Evolutionary conservation across 2,329 filamentous ascomycete species (phyloP), one percentile per base, ranked within the genome.

Genomic region (Zalaria obscura): DNA sequence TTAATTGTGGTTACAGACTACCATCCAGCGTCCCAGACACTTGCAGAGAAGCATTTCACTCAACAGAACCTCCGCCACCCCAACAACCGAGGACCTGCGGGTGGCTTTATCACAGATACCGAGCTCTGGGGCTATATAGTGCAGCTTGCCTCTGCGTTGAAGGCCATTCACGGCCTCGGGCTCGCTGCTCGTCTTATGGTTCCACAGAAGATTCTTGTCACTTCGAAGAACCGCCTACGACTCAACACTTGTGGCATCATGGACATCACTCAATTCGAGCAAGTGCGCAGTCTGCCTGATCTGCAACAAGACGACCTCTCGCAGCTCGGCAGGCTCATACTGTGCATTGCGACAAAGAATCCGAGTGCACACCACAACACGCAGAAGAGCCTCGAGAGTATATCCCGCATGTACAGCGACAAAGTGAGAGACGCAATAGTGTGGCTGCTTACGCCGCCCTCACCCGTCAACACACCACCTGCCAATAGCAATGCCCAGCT

Each of bases 1-100:
- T 72, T 98, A 41, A 82, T 98, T 38, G 83, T 98, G 54, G 87
- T 93, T 25, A 91, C 86, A 47, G 86, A 93, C 58, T 98, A 94
- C 55, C 84, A 91, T 54, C 89, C 91, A 1, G 70, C 91, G 18
- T 85, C 89, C 2, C 93, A 91, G 61, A 94, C 89, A 0, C 72
- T 98, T 25, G 76, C 81, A 29, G 89, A 96, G 55, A 76, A 83
- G 52, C 84, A 95, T 54, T 78, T 87, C 51, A 43, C 51, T 44
- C 53, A 52, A 33, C 41, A 55, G 11, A 49, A 47, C 52, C 66
- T 25, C 27, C 49, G 52, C 48, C 42, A 48, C 36, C 35, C 44
- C 2, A 44, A 33, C 27, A 42, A 27, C n/a, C 36, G 43, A 10
- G 26, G 44, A 35, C 39, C 43, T 11, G 37, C 40, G 8, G 41